Evolutionary conservation across 2,329 filamentous ascomycete species (phyloP).

Genomic region (Fonsecaea erecta): DNA sequence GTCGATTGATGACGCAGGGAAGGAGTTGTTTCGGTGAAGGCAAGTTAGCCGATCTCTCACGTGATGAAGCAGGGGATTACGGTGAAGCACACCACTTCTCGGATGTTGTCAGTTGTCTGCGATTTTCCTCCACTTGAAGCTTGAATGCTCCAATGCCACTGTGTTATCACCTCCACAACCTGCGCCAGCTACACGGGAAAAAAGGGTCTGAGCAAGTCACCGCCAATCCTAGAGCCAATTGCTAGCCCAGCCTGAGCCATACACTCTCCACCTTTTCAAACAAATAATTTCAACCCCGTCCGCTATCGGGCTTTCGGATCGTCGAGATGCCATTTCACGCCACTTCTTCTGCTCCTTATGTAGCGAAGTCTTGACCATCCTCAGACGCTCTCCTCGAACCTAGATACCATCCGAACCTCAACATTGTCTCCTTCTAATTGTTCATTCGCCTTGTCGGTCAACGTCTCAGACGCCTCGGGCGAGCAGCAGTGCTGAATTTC

Average conservation of each 20-base stretch:
- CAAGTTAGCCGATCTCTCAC: neutral
- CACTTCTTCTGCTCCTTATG: conserved; percentile 7
- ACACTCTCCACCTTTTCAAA: conserved; percentile 15
- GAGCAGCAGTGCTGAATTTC: neutral
- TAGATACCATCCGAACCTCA: neutral
- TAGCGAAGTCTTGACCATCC: neutral
- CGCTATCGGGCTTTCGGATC: conserved; percentile 17
- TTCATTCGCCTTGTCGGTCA: neutral
- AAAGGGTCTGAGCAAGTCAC: neutral
- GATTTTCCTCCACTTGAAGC: neutral
- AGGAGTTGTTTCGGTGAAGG: neutral
- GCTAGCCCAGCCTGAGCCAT: neutral
- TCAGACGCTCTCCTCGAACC: neutral
- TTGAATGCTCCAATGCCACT: neutral
- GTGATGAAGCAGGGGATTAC: neutral
- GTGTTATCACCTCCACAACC: neutral
- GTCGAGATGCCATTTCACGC: conserved; percentile 14
- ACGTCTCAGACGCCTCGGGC: neutral
- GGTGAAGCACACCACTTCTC: conserved; percentile 2
- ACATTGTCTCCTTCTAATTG: neutral
- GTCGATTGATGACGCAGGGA: neutral
- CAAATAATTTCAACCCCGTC: conserved; percentile 12
- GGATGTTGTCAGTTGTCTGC: neutral
- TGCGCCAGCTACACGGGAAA: neutral
- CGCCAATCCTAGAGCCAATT: neutral